These are phyloP conservation scores for Hypoxylon sp. DNA, from an alignment of 2,329 filamentous ascomycete species.

Conservation along the genomic window DNA sequence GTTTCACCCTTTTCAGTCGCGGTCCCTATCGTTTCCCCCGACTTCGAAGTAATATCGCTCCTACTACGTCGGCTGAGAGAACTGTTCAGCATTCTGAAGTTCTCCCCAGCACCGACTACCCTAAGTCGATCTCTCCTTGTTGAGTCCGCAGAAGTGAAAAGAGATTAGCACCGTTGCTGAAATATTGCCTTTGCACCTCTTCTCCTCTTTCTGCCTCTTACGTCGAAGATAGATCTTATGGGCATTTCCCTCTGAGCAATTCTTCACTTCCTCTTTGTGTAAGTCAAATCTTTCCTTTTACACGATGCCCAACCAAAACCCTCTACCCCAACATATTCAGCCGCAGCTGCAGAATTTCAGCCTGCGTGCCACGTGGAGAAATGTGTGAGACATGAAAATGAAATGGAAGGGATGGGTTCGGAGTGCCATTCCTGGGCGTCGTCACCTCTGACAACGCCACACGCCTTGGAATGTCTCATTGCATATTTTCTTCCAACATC, in stretches of 20 bases:
- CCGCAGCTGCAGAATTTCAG: slow-evolving; percentile 14
- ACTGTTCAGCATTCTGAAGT: slow-evolving; percentile 12
- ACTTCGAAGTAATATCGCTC: slow-evolving; percentile 13
- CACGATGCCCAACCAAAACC: neutral
- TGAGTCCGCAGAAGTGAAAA: slow-evolving; percentile 36
- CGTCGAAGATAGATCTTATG: slow-evolving; percentile 35
- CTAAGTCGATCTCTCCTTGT: slow-evolving; percentile 23
- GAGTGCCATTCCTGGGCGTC: slow-evolving; percentile 49
- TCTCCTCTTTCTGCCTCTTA: slow-evolving; percentile 35
- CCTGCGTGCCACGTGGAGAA: slow-evolving; percentile 44
- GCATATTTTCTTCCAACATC: slow-evolving; percentile 19
- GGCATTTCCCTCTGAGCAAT: slow-evolving; percentile 23
- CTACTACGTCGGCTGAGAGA: slow-evolving; percentile 1
- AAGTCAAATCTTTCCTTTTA: slow-evolving; percentile 29
- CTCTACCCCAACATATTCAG: slow-evolving; percentile 14
- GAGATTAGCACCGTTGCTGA: slow-evolving; percentile 57
- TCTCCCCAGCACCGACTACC: slow-evolving; percentile 13
- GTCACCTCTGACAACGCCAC: slow-evolving; percentile 54
- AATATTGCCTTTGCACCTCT: slow-evolving; percentile 59
- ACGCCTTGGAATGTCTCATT: slow-evolving; percentile 49
- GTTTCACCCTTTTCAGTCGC: slow-evolving; percentile 9
- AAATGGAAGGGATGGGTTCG: slow-evolving; percentile 32
- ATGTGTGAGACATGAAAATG: slow-evolving; percentile 26
- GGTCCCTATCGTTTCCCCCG: neutral
- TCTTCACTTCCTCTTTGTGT: slow-evolving; percentile 27